Evolutionary conservation across 148 eudicot species (phyloP).

Genomic region (Rhododendron molle): DNA sequence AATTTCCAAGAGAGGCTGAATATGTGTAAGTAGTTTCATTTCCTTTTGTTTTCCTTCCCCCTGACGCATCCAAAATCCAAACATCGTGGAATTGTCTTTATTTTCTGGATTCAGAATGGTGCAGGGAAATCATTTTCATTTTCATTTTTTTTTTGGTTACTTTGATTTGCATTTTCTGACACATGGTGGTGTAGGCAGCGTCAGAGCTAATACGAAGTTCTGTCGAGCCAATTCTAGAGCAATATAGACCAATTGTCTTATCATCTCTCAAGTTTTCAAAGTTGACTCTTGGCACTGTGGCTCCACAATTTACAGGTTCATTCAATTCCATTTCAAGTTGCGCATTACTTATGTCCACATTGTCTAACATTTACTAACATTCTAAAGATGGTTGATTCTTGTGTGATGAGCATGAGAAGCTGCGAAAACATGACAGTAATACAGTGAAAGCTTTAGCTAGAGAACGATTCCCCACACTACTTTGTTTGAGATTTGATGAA

Average conservation of each 20-base stretch:
- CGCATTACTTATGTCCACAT: background rate
- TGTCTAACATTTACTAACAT: background rate
- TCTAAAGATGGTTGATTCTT: background rate
- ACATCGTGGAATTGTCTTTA: background rate
- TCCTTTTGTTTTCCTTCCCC: background rate
- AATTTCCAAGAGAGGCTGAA: background rate
- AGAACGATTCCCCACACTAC: background rate
- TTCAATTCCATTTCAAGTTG: background rate
- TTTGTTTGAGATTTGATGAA: background rate
- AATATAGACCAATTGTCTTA: conserved; percentile 64
- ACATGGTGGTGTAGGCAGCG: conserved; percentile 55
- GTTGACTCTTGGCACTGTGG: conserved; percentile 88
- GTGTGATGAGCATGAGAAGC: conserved; percentile 1
- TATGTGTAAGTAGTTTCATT: background rate
- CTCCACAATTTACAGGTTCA: conserved; percentile 85
- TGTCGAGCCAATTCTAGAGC: conserved; percentile 83
- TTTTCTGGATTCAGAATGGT: background rate
- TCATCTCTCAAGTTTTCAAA: conserved; percentile 62
- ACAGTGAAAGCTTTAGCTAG: background rate
- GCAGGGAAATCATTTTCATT: background rate
- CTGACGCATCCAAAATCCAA: background rate
- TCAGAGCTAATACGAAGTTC: conserved; percentile 69
- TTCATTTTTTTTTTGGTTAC: background rate
- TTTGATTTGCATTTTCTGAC: background rate
- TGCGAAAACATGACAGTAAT: background rate